A percentile compares a stretch with the other conserved stretches of the same genome.
Conservation (phyloP, 2,329 filamentous ascomycete species). For the Didymella segeticola region DNA sequence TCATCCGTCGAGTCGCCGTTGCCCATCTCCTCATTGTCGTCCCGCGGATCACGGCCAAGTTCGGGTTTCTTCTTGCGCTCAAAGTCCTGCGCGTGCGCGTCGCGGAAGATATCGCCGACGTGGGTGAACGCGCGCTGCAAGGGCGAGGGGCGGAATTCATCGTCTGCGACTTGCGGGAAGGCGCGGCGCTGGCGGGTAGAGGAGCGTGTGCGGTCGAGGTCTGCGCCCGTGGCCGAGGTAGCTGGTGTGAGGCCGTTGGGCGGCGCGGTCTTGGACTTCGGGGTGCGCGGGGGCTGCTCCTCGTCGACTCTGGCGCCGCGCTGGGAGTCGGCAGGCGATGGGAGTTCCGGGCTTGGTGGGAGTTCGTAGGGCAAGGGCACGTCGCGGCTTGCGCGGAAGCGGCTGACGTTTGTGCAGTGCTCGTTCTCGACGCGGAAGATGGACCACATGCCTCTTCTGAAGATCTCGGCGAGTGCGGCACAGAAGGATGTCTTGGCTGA, state of each 20-base stretch:
- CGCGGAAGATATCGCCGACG: conserved; percentile 73
- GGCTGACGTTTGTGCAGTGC: conserved; percentile 81
- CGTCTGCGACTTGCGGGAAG: conserved; percentile 14
- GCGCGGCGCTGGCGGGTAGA: conserved; percentile 29
- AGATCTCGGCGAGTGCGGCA: conserved; percentile 78
- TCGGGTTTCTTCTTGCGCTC: conserved; percentile 73
- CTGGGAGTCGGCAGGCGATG: conserved; percentile 7
- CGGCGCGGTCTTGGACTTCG: conserved; percentile 10
- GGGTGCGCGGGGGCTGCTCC: conserved; percentile 32
- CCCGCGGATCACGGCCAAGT: conserved; percentile 40
- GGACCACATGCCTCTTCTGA: conserved; percentile 88
- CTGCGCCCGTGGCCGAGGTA: conserved; percentile 21
- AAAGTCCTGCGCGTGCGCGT: conserved; percentile 90
- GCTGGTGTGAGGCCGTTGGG: conserved; percentile 15
- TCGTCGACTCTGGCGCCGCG: conserved; percentile 34
- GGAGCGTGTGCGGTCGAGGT: conserved; percentile 23
- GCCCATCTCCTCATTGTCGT: conserved; percentile 46
- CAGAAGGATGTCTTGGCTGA: conserved; percentile 82
- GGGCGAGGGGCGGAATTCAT: conserved; percentile 38
- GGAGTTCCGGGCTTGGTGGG: conserved; percentile 26
- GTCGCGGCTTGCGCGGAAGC: conserved; percentile 88
- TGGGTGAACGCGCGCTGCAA: conserved; percentile 55
- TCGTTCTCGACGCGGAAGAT: conserved; percentile 97
- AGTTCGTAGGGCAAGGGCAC: conserved; percentile 81
- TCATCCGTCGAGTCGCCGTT: conserved; percentile 37